These are phyloP conservation scores for Casuarina glauca DNA, from an alignment of 306 rosid species.

Conservation along the genomic window DNA sequence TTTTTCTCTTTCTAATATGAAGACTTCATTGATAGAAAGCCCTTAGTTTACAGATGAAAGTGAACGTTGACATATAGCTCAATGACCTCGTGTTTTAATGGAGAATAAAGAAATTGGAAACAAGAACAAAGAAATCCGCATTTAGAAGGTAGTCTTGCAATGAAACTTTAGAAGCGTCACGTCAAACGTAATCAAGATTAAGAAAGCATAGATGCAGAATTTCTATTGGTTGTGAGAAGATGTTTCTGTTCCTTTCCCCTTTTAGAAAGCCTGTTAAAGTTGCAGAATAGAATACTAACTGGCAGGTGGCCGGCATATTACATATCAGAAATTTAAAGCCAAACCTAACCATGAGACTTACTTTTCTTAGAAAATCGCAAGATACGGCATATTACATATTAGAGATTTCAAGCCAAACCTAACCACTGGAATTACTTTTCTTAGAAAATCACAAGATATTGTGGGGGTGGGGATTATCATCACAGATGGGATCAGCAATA, in stretches of 20 bases:
- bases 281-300: neutral
- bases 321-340: too few relatives aligned
- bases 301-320: neutral
- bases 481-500: neutral
- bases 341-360: neutral
- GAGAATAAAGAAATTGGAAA: too few relatives aligned
- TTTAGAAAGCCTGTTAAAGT: neutral
- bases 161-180: neutral
- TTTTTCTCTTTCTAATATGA: too few relatives aligned
- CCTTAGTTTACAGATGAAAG: too few relatives aligned
- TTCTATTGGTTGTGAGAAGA: neutral
- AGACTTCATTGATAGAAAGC: too few relatives aligned
- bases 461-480: neutral
- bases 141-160: neutral
- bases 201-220: neutral
- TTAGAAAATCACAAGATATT: neutral
- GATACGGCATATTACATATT: neutral
- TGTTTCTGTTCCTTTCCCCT: neutral
- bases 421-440: neutral
- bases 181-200: neutral
- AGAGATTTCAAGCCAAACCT: neutral
- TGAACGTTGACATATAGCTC: too few relatives aligned
- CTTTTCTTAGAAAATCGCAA: conserved; percentile 1
- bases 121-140: neutral
- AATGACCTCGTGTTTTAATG: too few relatives aligned